A percentile compares a stretch with the other conserved stretches of the same genome.
These are phyloP conservation scores for Aspergillus sp. DNA, from an alignment of 2,329 filamentous ascomycete genomes.

Conservation along the genomic window DNA sequence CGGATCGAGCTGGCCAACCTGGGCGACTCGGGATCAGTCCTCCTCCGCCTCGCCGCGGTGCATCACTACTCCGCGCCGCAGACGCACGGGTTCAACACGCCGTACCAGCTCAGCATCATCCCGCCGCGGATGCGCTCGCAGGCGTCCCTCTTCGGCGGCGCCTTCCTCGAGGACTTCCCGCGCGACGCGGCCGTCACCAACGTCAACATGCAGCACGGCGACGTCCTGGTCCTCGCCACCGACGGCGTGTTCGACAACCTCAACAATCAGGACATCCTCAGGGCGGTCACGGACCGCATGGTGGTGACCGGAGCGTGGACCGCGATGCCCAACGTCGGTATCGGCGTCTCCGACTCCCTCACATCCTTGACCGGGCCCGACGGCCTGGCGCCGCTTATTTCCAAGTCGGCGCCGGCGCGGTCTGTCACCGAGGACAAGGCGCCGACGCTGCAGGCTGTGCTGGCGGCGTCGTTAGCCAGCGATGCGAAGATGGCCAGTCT, in stretches of 20 bases:
- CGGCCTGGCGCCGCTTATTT: conserved; percentile 25
- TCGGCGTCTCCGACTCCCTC: conserved; percentile 55
- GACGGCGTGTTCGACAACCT: conserved; percentile 96
- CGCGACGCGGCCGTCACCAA: conserved; percentile 72
- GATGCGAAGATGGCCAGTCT: conserved; percentile 79
- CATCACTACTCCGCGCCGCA: conserved; percentile 75
- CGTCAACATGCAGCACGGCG: conserved; percentile 73
- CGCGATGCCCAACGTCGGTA: conserved; percentile 48
- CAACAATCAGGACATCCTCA: conserved; percentile 78
- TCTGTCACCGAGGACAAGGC: conserved; percentile 7
- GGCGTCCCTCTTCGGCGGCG: conserved; percentile 72
- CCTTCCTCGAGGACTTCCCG: conserved; percentile 72
- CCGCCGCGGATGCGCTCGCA: conserved; percentile 70
- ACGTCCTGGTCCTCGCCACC: conserved; percentile 86
- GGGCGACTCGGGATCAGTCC: conserved; percentile 87
- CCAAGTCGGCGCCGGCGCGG: conserved; percentile 7
- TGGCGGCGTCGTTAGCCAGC: conserved; percentile 69
- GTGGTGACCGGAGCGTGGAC: conserved; percentile 64
- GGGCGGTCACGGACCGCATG: conserved; percentile 71
- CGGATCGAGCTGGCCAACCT: conserved; percentile 82
- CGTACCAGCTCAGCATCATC: conserved; percentile 84
- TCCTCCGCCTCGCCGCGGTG: conserved; percentile 76
- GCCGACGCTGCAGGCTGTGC: conserved; percentile 60
- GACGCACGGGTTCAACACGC: conserved; percentile 96
- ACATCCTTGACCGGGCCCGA: conserved; percentile 43